A percentile compares a stretch with the other conserved stretches of the same genome.
These are phyloP conservation scores for Aspergillus ustus DNA, from an alignment of 2,329 filamentous ascomycete genomes.

Conservation along the genomic window DNA sequence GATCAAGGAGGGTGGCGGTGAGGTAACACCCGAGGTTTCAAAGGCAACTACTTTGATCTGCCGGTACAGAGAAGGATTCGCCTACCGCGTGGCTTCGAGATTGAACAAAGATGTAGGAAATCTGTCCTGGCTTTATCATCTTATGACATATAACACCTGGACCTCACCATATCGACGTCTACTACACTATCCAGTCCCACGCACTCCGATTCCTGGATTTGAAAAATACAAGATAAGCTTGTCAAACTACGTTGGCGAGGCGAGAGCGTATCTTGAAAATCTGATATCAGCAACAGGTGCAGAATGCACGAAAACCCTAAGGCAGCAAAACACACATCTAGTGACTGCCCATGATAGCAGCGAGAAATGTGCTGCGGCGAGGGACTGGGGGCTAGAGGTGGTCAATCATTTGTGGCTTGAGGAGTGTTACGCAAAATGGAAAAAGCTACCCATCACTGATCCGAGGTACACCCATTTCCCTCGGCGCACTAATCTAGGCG, in stretches of 20 bases:
- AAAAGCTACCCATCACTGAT: slow-evolving; percentile 72
- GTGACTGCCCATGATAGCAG: slow-evolving; percentile 87
- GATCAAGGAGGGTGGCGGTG: slow-evolving; percentile 72
- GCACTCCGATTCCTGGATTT: slow-evolving; percentile 78
- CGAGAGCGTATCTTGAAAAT: slow-evolving; percentile 90
- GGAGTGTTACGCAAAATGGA: slow-evolving; percentile 91
- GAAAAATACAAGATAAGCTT: slow-evolving; percentile 77
- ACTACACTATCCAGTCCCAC: slow-evolving; percentile 86
- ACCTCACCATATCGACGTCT: slow-evolving; percentile 81
- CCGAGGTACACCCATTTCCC: slow-evolving; percentile 86
- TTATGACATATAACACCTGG: slow-evolving; percentile 89
- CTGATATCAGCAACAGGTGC: slow-evolving; percentile 82
- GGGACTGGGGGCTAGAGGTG: slow-evolving; percentile 88
- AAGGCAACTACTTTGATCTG: slow-evolving; percentile 84
- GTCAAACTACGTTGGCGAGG: slow-evolving; percentile 95
- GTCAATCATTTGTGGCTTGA: slow-evolving; percentile 97
- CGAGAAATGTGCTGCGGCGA: slow-evolving; percentile 90
- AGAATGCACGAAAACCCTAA: slow-evolving; percentile 92
- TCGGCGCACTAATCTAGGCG: slow-evolving; percentile 84
- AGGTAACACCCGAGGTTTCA: slow-evolving; percentile 66
- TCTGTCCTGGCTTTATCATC: slow-evolving; percentile 88
- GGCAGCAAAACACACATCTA: slow-evolving; percentile 91
- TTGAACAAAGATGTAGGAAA: slow-evolving; percentile 85
- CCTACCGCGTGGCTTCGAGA: slow-evolving; percentile 78
- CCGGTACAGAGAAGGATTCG: slow-evolving; percentile 78